phyloP scores from a whole-genome alignment of 2,329 filamentous ascomycete genomes.

The Colletotrichum orchidophilum region DNA sequence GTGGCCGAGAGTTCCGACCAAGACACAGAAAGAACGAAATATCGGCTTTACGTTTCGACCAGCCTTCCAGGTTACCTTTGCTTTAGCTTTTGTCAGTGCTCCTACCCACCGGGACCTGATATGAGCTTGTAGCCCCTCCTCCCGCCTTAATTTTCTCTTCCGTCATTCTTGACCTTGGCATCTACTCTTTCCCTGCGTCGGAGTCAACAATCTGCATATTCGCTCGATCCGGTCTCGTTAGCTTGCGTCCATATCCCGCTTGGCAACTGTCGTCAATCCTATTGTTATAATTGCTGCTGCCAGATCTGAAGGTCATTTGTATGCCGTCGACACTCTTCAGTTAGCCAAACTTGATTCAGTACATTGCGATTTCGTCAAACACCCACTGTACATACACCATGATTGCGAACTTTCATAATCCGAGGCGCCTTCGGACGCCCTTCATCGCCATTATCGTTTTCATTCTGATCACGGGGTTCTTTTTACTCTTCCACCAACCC shows the following conservation, averaged over 20 bases:
- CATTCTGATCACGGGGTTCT: conserved; percentile 69
- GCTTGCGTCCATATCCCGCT: neutral
- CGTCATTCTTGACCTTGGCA: neutral
- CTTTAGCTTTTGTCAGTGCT: neutral
- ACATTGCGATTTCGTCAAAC: neutral
- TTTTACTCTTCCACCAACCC: conserved; percentile 73
- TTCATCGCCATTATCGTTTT: conserved; percentile 52
- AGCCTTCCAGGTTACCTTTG: neutral
- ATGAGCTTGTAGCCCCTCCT: conserved; percentile 5
- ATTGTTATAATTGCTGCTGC: neutral
- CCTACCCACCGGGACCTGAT: neutral
- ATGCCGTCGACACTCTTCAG: neutral
- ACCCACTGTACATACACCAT: neutral
- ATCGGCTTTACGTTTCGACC: neutral
- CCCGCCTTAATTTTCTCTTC: neutral
- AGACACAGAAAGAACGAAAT: neutral
- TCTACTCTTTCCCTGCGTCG: neutral
- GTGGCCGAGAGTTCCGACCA: neutral
- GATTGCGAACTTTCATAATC: conserved; percentile 29
- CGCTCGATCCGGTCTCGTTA: neutral
- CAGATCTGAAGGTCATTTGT: neutral
- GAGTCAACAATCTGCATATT: neutral
- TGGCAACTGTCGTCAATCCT: neutral
- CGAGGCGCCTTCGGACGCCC: conserved; percentile 19
- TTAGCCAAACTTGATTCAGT: neutral